Base-by-base conservation (phyloP, 129 eudicot species). In the Deinandra increscens region DNA sequence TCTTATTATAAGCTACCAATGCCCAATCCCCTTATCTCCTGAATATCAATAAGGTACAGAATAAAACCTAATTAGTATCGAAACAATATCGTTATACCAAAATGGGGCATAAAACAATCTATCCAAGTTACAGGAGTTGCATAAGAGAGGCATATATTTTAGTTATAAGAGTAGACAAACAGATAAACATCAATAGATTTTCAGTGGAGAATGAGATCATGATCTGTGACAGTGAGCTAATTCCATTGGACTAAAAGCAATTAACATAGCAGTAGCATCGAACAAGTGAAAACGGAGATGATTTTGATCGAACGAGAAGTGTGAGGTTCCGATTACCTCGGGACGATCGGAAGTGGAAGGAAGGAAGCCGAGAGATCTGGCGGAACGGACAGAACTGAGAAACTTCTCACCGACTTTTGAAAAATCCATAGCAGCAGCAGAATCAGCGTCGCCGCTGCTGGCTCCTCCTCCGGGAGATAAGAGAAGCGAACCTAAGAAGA, bases 381-480 rank as follows among this genome's bases (percentile, higher is more conserved):
- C 99, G 12, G 98, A 93, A 45, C 96, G 95, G 43, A 89, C 97
- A 36, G 99, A 93, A 64, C 93, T 93, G 59, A 93, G 81, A 73
- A 93, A 80, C 84, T 88, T 89, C 90, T 93, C 95, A 50, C 99
- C 97, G n/a, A 93, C 95, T 70, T 87, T 89, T 5, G 97, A 89
- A 42, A 93, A 84, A 82, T 93, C 99, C 97, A 93, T 89, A 68
- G 77, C 87, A 14, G 77, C 87, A 14, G 48, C 74, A 8, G 15
- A 71, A 48, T 20, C 74, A 10, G 13, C 79, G 49, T 31, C 69
- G 33, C 43, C 41, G 20, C 55, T 37, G 66, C 18, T 39, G 33
- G 81, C 82, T 49, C 61, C 80, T 22, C 86, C 79, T 17, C 86
- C 79, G 14, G 74, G 88, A 53, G 88, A 82, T 75, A 84, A 82